Evolutionary conservation across 805 yeast genomes (phyloP).

Genomic region (Priceomyces haplophilus): DNA sequence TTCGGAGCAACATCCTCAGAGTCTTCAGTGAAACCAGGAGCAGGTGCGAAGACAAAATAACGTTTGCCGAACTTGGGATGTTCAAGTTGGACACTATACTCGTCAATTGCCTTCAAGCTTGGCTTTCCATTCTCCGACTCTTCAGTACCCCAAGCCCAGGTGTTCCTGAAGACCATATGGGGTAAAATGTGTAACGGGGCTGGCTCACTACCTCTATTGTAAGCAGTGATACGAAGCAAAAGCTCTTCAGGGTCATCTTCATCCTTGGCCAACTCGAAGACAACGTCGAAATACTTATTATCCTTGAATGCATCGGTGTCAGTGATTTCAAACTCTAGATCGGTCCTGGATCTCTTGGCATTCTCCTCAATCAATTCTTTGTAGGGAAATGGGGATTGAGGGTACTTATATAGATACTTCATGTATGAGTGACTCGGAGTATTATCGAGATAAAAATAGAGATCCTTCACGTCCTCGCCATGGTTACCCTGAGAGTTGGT

Average conservation of each 20-base stretch:
- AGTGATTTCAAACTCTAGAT: conserved; percentile 75
- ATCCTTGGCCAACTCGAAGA: conserved; percentile 85
- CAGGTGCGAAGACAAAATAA: conserved; percentile 68
- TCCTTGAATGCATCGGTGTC: conserved; percentile 77
- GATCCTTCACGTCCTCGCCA: conserved; percentile 91
- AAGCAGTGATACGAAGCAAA: conserved; percentile 81
- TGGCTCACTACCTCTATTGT: conserved; percentile 74
- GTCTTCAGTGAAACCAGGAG: conserved; percentile 66
- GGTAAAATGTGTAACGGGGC: conserved; percentile 91
- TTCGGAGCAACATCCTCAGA: conserved; percentile 70
- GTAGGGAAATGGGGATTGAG: conserved; percentile 84
- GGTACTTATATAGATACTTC: conserved; percentile 89
- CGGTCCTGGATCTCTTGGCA: conserved; percentile 59
- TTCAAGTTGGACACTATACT: conserved; percentile 52
- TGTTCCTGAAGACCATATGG: conserved; percentile 79
- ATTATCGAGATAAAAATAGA: conserved; percentile 82
- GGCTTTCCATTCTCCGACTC: conserved; percentile 51
- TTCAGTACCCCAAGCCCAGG: conserved; percentile 87
- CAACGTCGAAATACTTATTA: conserved; percentile 79
- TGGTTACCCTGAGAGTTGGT: conserved; percentile 94
- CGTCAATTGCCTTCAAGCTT: conserved; percentile 34
- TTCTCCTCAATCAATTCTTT: conserved; percentile 67
- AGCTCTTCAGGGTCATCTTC: conserved; percentile 78
- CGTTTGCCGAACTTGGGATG: conserved; percentile 72
- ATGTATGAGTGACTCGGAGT: conserved; percentile 91